Evolutionary conservation across 305 asterid species (phyloP).

Genomic region (Fraxinus ornus): DNA sequence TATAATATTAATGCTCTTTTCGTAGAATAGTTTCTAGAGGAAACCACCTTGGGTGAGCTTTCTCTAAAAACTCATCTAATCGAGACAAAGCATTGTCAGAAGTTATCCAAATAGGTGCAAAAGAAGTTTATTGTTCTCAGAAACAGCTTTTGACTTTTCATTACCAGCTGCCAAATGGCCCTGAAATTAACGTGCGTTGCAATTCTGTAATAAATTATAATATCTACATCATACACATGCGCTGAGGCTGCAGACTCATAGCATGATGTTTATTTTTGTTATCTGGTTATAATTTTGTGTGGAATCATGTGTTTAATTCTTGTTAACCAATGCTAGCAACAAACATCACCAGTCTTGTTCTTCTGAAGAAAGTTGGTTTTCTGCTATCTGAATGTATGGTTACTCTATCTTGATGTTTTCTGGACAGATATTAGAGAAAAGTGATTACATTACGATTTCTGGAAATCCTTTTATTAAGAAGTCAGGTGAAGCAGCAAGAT

Average conservation of each 20-base stretch:
- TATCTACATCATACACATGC: not conserved
- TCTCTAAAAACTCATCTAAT: not conserved
- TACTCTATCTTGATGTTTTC: slow-evolving; percentile 23
- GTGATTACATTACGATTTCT: slow-evolving; percentile 74
- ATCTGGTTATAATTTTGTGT: not conserved
- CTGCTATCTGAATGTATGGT: slow-evolving; percentile 14
- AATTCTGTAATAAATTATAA: not conserved
- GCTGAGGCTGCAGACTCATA: not conserved
- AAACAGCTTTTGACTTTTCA: not conserved
- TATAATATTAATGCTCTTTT: not conserved
- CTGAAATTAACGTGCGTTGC: not conserved
- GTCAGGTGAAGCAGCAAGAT: slow-evolving; percentile 48
- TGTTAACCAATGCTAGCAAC: not conserved
- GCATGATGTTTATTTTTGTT: not conserved
- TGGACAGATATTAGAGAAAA: slow-evolving; percentile 84
- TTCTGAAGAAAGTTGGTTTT: slow-evolving; percentile 13
- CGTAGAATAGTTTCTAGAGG: not conserved
- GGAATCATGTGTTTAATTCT: not conserved
- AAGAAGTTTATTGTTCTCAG: not conserved
- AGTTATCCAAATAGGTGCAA: not conserved
- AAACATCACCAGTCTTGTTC: not conserved
- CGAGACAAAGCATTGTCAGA: not conserved
- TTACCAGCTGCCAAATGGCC: not conserved
- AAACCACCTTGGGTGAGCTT: not conserved
- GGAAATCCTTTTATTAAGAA: slow-evolving; percentile 76